Evolutionary conservation across 1,284 basidiomycete genomes (phyloP), one percentile per base, ranked within the genome.

Genomic region (Ganoderma lucidum): DNA sequence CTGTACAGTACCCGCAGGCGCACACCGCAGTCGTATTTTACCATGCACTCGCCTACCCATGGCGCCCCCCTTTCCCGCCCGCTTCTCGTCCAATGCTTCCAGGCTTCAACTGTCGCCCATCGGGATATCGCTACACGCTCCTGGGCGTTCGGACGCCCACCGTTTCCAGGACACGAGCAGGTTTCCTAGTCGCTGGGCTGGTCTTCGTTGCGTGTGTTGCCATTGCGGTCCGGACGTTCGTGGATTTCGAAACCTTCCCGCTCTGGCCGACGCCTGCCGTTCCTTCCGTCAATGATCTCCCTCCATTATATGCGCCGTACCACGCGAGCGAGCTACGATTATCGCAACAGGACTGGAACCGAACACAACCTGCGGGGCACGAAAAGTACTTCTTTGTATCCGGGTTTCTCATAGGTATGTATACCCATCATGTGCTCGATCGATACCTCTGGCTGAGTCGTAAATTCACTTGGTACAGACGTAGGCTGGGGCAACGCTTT

Each of bases 401-500:
- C 14, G 53, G 53, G 53, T 56, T 56, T 19, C 53, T 56, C 53
- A 56, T 56, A 30, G 53, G 53, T 56, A 32, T 23, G 53, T 12
- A 14, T 15, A 3, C 17, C 17, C 15, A 14, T 5, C 23, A 6
- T 14, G n/a, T n/a, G n/a, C n/a, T 23, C 10, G 23, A 28, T 51
- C 17, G 15, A 28, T 51, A 10, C 23, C 3, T 51, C 15, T 15
- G 6, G 53, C 53, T 35, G 30, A 56, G 15, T 19, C 30, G 4
- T 14, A 8, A 28, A 28, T 3, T 51, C 30, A 3, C 2, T n/a
- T 28, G 2, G 5, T 30, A 2, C 19, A 73, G 71, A 61, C 2
- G 62, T 65, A 14, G 71, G 71, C 1, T 90, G 88, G 87, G 88
- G 88, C 9, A 90, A 90, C 67, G 81, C 78, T 4, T 80, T 89